Evolutionary conservation across 441 rosid species (phyloP), one percentile per base, ranked within the genome.

Genomic region (Croton laevigatus): DNA sequence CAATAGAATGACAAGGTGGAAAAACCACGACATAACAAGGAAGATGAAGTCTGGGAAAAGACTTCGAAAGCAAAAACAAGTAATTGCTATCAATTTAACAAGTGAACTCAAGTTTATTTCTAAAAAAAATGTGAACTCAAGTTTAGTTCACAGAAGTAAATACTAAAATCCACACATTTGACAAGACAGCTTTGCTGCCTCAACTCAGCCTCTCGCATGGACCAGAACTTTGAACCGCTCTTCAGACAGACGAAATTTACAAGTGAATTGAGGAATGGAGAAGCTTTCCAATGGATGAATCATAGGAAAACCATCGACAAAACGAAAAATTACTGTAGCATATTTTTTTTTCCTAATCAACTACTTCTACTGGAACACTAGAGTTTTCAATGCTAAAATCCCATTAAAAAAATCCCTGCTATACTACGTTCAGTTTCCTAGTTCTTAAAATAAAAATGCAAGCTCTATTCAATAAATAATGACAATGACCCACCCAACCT

Each of bases 81-180:
- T 22, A 68, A 59, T 62, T 20, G 45, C 65, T 27, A 40, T 37
- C 61, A 70, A 6, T 52, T 64, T 59, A 42, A 19, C 22, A 7
- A 65, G n/a, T 64, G 71, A 23, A 22, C 51, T 46, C 37, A 17
- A 66, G 45, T 62, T 72, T 16, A 77, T 37, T 53, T 66, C 36
- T n/a, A n/a, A n/a, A n/a, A n/a, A n/a, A n/a, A n/a, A n/a, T n/a
- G n/a, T 64, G 71, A 23, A 22, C 51, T 46, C 37, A 17, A 66
- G 45, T 62, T 72, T 16, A 77, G 37, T 53, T 66, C 36, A 62
- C 32, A 63, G 53, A 38, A 76, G 63, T 62, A 9, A n/a, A 66
- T 66, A 17, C 68, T 46, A 54, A 42, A 71, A 75, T 74, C 81
- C 79, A 37, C 53, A 52, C 59, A 45, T 45, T 54, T 38, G 27